Evolutionary conservation across 257 asterid species (phyloP), one percentile per base, ranked within the genome.

Genomic region (Oldenlandia corymbosa): DNA sequence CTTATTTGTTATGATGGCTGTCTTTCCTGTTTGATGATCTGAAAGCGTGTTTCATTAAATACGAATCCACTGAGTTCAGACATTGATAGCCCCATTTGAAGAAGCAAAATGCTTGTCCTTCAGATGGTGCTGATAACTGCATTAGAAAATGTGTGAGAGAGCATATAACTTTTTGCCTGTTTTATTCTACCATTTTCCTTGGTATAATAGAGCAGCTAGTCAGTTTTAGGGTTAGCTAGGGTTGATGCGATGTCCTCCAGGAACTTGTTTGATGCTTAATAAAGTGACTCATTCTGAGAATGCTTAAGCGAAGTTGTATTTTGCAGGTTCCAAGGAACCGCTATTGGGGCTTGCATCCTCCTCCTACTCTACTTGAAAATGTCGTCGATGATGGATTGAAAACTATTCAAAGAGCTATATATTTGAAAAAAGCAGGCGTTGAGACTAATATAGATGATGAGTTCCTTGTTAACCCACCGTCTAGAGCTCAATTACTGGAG

Each of bases 341-440:
- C 36, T 93, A 93, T 75, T 93, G 99, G 99, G 96, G 97, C 21
- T 79, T 93, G 84, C 99, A 93, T 78, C 97, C 97, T 81, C 99
- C 97, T 72, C 99, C 99, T 50, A 68, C 77, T 66, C 93, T 80
- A 67, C 95, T 93, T 65, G 97, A 93, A 78, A 84, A 80, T 73
- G 94, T 93, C 52, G 80, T 93, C 68, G 99, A 93, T 67, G 90
- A 90, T 73, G 96, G 99, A 63, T 69, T 93, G 77, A 71, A 79
- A 69, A 80, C 85, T 64, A 79, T 87, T 62, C 97, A 93, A 71
- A 89, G 90, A 83, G 95, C 96, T 69, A 81, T 80, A 71, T 93
- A 87, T 80, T 93, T 93, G 37, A 87, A 81, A 75, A 93, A 87
- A 75, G 96, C 97, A 59, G 99, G 97, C 42, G 77, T 93, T 66